Evolutionary conservation across 2,329 filamentous ascomycete species (phyloP).

Genomic region (Coleophoma cylindrospora): DNA sequence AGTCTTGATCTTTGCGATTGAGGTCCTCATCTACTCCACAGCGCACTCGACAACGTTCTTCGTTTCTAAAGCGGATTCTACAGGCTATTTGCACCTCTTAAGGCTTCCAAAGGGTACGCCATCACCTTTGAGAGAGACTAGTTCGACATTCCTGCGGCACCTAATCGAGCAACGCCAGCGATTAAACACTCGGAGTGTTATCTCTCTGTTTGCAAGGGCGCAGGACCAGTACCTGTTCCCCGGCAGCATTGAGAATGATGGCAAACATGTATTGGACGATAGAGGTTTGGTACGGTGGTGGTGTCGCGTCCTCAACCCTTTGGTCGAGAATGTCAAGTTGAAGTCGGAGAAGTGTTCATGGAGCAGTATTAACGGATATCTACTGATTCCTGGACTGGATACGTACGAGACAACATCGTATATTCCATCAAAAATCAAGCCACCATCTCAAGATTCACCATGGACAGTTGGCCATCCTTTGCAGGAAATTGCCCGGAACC

Average conservation of each 20-base stretch:
- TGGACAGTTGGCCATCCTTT: slow-evolving; percentile 73
- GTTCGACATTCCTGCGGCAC: slow-evolving; percentile 70
- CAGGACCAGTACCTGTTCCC: slow-evolving; percentile 95
- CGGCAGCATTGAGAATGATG: slow-evolving; percentile 75
- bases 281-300: slow-evolving; percentile 91
- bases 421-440: slow-evolving; percentile 51
- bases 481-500: slow-evolving; percentile 56
- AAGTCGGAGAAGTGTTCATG: slow-evolving; percentile 24
- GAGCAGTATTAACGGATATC: slow-evolving; percentile 63
- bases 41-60: slow-evolving; percentile 80
- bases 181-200: slow-evolving; percentile 61
- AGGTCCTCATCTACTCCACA: slow-evolving; percentile 84
- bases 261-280: slow-evolving; percentile 91
- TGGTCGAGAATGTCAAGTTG: slow-evolving; percentile 37
- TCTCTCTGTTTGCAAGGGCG: slow-evolving; percentile 88
- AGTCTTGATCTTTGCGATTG: slow-evolving; percentile 76
- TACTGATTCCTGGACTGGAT: slow-evolving; percentile 85
- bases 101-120: slow-evolving; percentile 55
- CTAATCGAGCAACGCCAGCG: slow-evolving; percentile 65
- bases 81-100: slow-evolving; percentile 72
- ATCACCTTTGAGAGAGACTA: slow-evolving; percentile 71
- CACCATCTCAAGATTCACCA: slow-evolving; percentile 31
- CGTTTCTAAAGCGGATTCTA: slow-evolving; percentile 95
- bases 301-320: slow-evolving; percentile 79
- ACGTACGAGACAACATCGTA: slow-evolving; percentile 74